phyloP scores from a whole-genome alignment of 2,329 filamentous ascomycete species.

The Colletotrichum agaves region DNA sequence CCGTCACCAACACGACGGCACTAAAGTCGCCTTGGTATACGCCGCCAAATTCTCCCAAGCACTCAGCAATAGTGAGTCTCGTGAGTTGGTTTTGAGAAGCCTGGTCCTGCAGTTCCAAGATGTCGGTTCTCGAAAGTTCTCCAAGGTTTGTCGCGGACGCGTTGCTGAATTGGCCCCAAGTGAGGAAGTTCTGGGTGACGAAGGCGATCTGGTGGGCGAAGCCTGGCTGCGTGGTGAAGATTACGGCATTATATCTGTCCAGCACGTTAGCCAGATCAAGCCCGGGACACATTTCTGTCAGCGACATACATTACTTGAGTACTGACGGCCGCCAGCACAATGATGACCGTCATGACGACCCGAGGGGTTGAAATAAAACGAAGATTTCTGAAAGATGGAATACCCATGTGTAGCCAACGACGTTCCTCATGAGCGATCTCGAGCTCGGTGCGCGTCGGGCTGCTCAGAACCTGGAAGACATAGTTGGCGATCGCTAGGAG shows the following conservation, averaged over 20 bases:
- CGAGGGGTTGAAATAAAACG: slow-evolving; percentile 54
- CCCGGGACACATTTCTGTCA: neutral
- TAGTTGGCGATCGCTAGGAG: slow-evolving; percentile 63
- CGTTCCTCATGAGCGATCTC: slow-evolving; percentile 56
- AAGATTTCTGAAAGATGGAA: slow-evolving; percentile 63
- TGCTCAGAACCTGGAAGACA: slow-evolving; percentile 63
- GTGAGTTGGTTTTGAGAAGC: slow-evolving; percentile 44
- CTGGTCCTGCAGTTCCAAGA: slow-evolving; percentile 49
- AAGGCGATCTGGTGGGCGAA: slow-evolving; percentile 48
- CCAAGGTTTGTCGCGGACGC: slow-evolving; percentile 48
- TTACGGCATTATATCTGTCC: slow-evolving; percentile 62
- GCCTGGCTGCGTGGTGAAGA: slow-evolving; percentile 54
- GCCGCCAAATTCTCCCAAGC: slow-evolving; percentile 46
- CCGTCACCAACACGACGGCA: slow-evolving; percentile 49
- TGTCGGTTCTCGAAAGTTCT: slow-evolving; percentile 47
- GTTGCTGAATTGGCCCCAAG: slow-evolving; percentile 51
- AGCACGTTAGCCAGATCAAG: slow-evolving; percentile 37
- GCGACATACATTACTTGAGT: slow-evolving; percentile 61
- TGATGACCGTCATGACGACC: slow-evolving; percentile 50
- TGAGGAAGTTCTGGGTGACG: slow-evolving; percentile 49
- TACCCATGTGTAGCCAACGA: slow-evolving; percentile 64
- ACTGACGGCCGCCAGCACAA: slow-evolving; percentile 55
- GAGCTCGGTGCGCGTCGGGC: slow-evolving; percentile 62
- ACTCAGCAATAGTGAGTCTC: slow-evolving; percentile 46
- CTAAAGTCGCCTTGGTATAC: slow-evolving; percentile 47